Conservation (phyloP, 306 rosid genomes). For the Cicer pinnatifidum region DNA sequence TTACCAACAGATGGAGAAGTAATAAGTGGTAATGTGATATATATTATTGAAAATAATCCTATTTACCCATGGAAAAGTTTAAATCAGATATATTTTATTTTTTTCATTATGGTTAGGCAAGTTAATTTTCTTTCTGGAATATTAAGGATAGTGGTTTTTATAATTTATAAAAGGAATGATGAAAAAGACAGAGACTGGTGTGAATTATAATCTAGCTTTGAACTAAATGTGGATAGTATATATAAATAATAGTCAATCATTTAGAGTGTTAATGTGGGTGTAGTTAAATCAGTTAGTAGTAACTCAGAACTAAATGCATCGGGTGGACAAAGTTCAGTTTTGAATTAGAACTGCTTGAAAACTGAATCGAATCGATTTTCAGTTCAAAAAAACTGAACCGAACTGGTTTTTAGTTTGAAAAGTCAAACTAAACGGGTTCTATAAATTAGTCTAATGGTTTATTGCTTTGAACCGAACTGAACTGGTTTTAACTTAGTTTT, state of each 20-base stretch:
- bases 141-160: constrained; percentile 19
- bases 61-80: neutral
- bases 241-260: constrained; percentile 2
- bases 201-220: constrained; percentile 10
- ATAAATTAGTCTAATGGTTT: no score
- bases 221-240: neutral
- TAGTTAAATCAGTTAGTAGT: neutral
- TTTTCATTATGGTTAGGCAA: neutral
- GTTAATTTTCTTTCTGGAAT: constrained; percentile 8
- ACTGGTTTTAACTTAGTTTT: no score
- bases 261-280: neutral
- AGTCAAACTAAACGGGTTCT: no score
- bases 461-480: no score
- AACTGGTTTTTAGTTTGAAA: no score
- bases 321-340: no score
- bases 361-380: no score
- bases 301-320: neutral
- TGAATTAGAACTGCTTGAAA: no score
- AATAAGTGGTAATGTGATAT: constrained; percentile 73
- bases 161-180: neutral
- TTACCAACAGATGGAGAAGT: constrained; percentile 91
- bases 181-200: neutral
- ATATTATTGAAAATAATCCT: neutral
- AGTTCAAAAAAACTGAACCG: no score
- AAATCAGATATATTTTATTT: neutral